phyloP scores from a whole-genome alignment of 306 rosid species.

The Elaeagnus macrophylla region DNA sequence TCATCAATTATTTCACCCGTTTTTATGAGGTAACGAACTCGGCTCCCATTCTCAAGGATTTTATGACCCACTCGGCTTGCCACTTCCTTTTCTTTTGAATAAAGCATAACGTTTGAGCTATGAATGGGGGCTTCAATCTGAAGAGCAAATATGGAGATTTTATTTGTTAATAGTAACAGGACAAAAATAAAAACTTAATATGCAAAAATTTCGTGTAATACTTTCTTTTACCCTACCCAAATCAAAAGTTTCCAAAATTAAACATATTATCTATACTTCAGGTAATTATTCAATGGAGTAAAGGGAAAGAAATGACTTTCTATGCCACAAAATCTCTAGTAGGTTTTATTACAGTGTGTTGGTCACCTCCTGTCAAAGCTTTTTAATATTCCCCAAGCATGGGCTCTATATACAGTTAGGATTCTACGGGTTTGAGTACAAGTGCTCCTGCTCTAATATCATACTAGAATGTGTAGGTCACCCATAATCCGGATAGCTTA shows the following conservation, averaged over 20 bases:
- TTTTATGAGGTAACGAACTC: constrained; percentile 79
- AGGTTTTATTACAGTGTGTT: too few relatives aligned
- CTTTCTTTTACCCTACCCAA: background rate
- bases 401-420: too few relatives aligned
- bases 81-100: constrained; percentile 77
- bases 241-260: background rate
- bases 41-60: constrained; percentile 64
- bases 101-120: constrained; percentile 96
- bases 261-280: too few relatives aligned
- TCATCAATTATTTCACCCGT: constrained; percentile 83
- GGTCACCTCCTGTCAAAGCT: too few relatives aligned
- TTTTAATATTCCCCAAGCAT: too few relatives aligned
- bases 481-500: too few relatives aligned
- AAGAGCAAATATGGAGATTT: background rate
- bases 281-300: too few relatives aligned
- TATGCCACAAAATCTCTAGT: too few relatives aligned
- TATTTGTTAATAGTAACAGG: background rate
- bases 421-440: too few relatives aligned
- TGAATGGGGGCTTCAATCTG: constrained; percentile 87
- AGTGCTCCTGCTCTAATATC: too few relatives aligned
- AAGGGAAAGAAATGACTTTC: too few relatives aligned
- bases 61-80: constrained; percentile 94
- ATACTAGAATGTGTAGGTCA: too few relatives aligned
- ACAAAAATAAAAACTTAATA: constrained; percentile 6
- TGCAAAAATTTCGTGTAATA: constrained; percentile 1